A percentile compares a stretch with the other conserved stretches of the same genome.
phyloP scores from a whole-genome alignment of 257 asterid species.

The Solanum rostratum region DNA sequence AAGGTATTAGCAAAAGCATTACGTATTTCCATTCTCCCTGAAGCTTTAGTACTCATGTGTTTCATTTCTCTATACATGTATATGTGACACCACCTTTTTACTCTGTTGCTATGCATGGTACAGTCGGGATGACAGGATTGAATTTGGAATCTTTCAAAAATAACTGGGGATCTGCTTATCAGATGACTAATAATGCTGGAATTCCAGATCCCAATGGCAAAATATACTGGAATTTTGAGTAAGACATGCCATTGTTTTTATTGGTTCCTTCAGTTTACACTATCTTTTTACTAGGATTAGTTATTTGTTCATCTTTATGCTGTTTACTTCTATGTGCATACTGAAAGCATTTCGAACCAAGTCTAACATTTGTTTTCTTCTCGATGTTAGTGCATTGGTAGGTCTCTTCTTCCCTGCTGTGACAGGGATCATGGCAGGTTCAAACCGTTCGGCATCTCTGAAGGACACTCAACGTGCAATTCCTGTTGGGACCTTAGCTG shows the following conservation, averaged over 20 bases:
- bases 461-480: slow-evolving; percentile 97
- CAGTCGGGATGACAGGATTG: slow-evolving; percentile 96
- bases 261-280: not conserved
- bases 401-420: slow-evolving; percentile 99
- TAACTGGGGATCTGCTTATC: slow-evolving; percentile 80
- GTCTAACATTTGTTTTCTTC: not conserved
- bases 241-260: not conserved
- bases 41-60: not conserved
- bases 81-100: not conserved
- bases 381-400: slow-evolving; percentile 81
- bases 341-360: not conserved
- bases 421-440: slow-evolving; percentile 99
- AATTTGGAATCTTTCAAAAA: slow-evolving; percentile 61
- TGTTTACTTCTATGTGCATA: not conserved
- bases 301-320: not conserved
- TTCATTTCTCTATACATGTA: not conserved
- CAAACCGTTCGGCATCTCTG: slow-evolving; percentile 97
- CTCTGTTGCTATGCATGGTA: slow-evolving; percentile 11
- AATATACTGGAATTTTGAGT: slow-evolving; percentile 87
- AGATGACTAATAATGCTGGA: slow-evolving; percentile 90
- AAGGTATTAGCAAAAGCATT: not conserved
- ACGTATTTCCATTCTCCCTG: not conserved
- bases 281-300: not conserved
- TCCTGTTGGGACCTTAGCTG: slow-evolving; percentile 92
- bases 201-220: slow-evolving; percentile 88